Evolutionary conservation across 768 basidiomycete genomes (phyloP), one percentile per base, ranked within the genome.

Genomic region (Chalciporus chontae): DNA sequence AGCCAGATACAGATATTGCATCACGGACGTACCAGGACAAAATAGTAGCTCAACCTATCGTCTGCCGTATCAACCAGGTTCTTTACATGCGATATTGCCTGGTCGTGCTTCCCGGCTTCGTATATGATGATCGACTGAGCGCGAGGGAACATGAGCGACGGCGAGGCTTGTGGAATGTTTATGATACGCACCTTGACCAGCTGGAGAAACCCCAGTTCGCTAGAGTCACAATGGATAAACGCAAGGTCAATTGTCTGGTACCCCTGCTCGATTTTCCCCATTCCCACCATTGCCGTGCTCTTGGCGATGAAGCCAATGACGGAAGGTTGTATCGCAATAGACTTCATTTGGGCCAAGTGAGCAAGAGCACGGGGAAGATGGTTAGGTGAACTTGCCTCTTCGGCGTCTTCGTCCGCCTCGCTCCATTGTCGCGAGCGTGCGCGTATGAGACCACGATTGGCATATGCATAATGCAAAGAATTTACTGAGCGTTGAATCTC

Each of bases 281-380:
- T 34, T 26, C 50, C 50, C 18, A 51, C 24, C 17, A 55, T 32
- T 4, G 53, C 45, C 13, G 48, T 39, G 15, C 45, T 18, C 42
- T 43, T 51, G 17, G 53, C 49, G 26, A 55, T 40, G n/a, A 47
- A 37, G 21, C 50, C 45, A 27, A 51, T 47, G 15, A 26, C 29
- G 3, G 53, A 51, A 7, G 40, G 34, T 36, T 40, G 53, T 6
- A 55, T 47, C 34, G 26, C 36, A 21, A 51, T 42, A 8, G 53
- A 55, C 49, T n/a, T n/a, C n/a, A n/a, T n/a, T n/a, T n/a, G n/a
- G n/a, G n/a, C n/a, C n/a, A n/a, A n/a, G n/a, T 55, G 21, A 18
- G 11, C 19, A 24, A 4, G 17, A 24, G 7, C 31, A 37, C 31
- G 11, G 11, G 37, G 36, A 31, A 32, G 8, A 29, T 19, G 1